These are phyloP conservation scores for Pythium grandisporangium DNA, from an alignment of 352 stramenopile species.

Conservation along the genomic window DNA sequence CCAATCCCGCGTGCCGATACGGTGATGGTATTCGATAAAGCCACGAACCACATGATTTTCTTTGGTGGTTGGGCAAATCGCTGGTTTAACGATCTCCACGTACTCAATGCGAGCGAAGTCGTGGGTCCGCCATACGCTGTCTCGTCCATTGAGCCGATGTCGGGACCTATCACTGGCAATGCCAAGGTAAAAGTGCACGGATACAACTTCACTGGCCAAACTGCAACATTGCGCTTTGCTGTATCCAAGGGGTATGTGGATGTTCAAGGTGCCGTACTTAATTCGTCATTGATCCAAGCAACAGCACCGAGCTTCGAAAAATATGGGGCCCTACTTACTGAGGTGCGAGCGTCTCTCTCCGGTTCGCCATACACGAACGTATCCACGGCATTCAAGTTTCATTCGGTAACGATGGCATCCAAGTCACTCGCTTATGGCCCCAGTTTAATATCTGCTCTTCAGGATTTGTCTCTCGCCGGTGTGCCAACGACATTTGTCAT, in stretches of 20 bases:
- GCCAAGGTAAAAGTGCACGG: constrained; percentile 86
- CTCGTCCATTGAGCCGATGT: constrained; percentile 80
- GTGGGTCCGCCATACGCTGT: constrained; percentile 96
- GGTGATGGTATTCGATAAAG: constrained; percentile 89
- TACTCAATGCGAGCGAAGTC: constrained; percentile 92
- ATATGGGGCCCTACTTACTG: constrained; percentile 80
- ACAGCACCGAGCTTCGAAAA: constrained; percentile 93
- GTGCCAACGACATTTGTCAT: constrained; percentile 87
- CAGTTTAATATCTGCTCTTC: constrained; percentile 63
- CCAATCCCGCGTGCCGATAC: constrained; percentile 89
- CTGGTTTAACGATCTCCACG: constrained; percentile 91
- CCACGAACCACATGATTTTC: constrained; percentile 86
- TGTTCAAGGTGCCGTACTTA: constrained; percentile 81
- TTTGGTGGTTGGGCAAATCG: constrained; percentile 96
- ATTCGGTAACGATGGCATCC: constrained; percentile 88
- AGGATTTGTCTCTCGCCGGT: constrained; percentile 57
- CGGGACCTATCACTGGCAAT: constrained; percentile 91
- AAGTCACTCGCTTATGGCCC: constrained; percentile 93
- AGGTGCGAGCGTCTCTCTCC: constrained; percentile 88
- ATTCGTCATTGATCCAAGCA: constrained; percentile 81
- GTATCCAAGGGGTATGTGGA: constrained; percentile 92
- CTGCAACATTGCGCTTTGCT: constrained; percentile 87
- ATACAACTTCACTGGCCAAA: constrained; percentile 88
- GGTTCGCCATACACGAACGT: constrained; percentile 92
- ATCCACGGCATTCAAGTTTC: constrained; percentile 83